Evolutionary conservation across 768 basidiomycete species (phyloP).

Genomic region (Fomitopsis pulvina): DNA sequence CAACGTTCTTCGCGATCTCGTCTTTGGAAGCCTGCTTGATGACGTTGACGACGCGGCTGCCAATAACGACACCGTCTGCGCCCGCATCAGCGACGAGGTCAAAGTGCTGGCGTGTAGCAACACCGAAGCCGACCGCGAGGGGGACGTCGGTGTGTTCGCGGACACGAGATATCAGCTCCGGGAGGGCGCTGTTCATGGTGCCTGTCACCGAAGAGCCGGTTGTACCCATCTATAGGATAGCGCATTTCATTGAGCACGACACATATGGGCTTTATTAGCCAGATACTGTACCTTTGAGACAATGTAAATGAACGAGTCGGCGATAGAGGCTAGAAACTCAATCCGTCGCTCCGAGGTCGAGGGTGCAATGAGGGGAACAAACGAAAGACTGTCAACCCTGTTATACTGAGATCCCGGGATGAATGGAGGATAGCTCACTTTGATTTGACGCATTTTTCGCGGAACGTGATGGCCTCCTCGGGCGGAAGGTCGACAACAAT

Average conservation of each 20-base stretch:
- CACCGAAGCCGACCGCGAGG: conserved; percentile 95
- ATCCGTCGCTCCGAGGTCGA: conserved; percentile 86
- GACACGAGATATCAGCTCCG: conserved; percentile 79
- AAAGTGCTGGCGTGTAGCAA: conserved; percentile 86
- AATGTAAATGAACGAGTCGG: conserved; percentile 96
- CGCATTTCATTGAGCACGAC: not conserved
- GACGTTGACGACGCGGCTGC: conserved; percentile 76
- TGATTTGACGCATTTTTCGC: conserved; percentile 75
- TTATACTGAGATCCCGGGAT: not conserved
- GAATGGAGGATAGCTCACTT: conserved; percentile 43
- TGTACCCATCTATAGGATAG: conserved; percentile 87
- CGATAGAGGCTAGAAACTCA: conserved; percentile 86
- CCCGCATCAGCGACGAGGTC: conserved; percentile 78
- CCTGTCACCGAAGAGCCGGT: conserved; percentile 83
- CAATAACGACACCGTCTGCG: conserved; percentile 95
- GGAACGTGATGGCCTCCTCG: conserved; percentile 89
- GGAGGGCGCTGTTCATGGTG: conserved; percentile 68
- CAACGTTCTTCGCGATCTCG: conserved; percentile 47
- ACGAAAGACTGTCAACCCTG: conserved; percentile 64
- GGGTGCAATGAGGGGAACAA: conserved; percentile 92
- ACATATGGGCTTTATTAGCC: not conserved
- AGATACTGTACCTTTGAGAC: conserved; percentile 74
- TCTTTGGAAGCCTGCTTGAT: conserved; percentile 59
- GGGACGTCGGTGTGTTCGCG: conserved; percentile 74
- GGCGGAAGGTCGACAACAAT: conserved; percentile 98